Evolutionary conservation across 202 grass and related monocot species (phyloP).

Genomic region (Carex sylvatica): DNA sequence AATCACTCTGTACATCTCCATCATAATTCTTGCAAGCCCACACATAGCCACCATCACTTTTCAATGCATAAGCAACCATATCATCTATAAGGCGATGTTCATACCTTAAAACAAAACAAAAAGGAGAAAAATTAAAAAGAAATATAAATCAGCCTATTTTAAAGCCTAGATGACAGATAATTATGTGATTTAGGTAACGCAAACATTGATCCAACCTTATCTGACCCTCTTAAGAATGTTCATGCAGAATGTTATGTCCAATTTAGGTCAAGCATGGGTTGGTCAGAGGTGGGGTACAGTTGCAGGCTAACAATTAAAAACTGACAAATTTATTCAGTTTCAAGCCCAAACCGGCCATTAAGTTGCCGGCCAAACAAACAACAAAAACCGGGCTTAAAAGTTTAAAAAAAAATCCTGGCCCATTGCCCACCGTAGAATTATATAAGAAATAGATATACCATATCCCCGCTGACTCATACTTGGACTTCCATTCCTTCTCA

Average conservation of each 20-base stretch:
- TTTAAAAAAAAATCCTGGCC: not conserved
- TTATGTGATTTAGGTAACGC: not conserved
- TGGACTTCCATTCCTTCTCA: slow-evolving; percentile 56
- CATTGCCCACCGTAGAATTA: not conserved
- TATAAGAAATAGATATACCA: slow-evolving; percentile 42
- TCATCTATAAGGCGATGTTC: slow-evolving; percentile 84
- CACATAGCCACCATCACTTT: slow-evolving; percentile 91
- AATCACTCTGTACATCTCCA: slow-evolving; percentile 91
- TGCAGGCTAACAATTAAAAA: not conserved
- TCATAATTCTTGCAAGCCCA: slow-evolving; percentile 99
- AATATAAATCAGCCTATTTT: slow-evolving; percentile 8
- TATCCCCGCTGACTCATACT: slow-evolving; percentile 61
- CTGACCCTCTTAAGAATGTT: not conserved
- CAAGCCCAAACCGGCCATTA: not conserved
- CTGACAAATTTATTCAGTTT: not conserved
- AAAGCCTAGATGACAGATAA: slow-evolving; percentile 5
- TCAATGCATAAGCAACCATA: slow-evolving; percentile 92
- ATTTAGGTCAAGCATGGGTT: slow-evolving; percentile 1
- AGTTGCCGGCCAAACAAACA: not conserved
- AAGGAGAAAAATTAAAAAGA: slow-evolving; percentile 6
- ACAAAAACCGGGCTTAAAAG: not conserved
- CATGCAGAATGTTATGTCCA: not conserved
- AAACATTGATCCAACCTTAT: not conserved
- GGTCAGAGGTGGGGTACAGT: not conserved
- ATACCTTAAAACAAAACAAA: slow-evolving; percentile 48